Percentiles rank a stretch among this genome's conserved stretches.
phyloP scores from a whole-genome alignment of 2,329 filamentous ascomycete species.

The Apiospora saccharicola region DNA sequence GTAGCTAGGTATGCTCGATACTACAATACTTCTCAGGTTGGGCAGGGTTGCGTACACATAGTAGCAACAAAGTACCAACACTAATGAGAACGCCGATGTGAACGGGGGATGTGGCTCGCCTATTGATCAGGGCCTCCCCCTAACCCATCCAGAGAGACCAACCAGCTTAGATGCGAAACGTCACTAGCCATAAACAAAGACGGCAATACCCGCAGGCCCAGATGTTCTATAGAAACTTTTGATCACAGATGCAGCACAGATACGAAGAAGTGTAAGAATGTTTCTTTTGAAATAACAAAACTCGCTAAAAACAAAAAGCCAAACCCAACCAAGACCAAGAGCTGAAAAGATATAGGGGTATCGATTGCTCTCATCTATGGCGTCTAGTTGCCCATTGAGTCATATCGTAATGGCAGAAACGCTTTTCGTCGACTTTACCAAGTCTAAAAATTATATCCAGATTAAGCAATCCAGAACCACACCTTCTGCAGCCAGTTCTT shows the following conservation, averaged over 20 bases:
- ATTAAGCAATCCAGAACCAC: constrained; percentile 64
- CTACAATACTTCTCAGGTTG: too few relatives aligned
- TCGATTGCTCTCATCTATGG: constrained; percentile 15
- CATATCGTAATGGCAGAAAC: not conserved
- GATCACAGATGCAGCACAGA: not conserved
- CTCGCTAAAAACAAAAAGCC: not conserved
- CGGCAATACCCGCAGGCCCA: not conserved
- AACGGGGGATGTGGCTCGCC: too few relatives aligned
- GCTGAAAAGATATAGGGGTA: constrained; percentile 1
- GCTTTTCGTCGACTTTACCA: not conserved
- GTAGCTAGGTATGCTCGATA: too few relatives aligned
- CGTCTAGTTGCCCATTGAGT: not conserved
- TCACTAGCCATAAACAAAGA: too few relatives aligned
- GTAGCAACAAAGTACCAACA: too few relatives aligned
- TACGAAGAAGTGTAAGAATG: not conserved
- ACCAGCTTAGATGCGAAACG: too few relatives aligned
- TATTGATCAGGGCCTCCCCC: too few relatives aligned
- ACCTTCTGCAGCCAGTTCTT: constrained; percentile 59
- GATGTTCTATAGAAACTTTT: not conserved
- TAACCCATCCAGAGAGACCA: too few relatives aligned
- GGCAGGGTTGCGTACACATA: too few relatives aligned
- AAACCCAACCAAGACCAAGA: not conserved
- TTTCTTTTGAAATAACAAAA: not conserved
- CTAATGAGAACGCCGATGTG: too few relatives aligned
- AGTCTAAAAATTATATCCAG: not conserved